A percentile compares a stretch with the other conserved stretches of the same genome.
Conservation (phyloP, 2,329 filamentous ascomycete species). For the Curvularia lunata region DNA sequence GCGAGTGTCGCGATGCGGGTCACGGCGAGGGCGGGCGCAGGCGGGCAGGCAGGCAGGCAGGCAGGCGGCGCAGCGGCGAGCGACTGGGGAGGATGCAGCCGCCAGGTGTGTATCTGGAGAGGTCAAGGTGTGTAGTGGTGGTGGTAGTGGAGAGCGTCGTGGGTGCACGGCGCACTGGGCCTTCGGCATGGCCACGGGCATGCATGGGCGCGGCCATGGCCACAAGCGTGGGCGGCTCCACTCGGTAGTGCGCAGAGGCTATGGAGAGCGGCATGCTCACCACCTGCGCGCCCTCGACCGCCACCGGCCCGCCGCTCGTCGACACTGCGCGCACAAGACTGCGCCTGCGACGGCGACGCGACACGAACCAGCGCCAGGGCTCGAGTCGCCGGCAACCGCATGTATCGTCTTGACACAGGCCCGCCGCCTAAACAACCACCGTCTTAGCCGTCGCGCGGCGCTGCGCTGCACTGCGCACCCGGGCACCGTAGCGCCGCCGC, state of each 20-base stretch:
- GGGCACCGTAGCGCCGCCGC: conserved; percentile 2
- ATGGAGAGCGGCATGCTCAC: conserved; percentile 18
- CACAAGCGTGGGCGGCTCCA: conserved; percentile 13
- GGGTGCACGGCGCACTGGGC: too few species aligned
- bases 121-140: too few species aligned
- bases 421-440: conserved; percentile 3
- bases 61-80: background rate
- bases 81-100: background rate
- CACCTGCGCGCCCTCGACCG: too few species aligned
- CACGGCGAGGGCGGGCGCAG: background rate
- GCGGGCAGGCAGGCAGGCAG: background rate
- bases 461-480: conserved; percentile 4
- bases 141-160: background rate
- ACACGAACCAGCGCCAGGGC: too few species aligned
- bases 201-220: background rate
- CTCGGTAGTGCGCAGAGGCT: background rate
- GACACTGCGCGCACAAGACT: too few species aligned
- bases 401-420: background rate
- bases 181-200: background rate
- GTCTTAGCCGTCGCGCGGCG: conserved; percentile 11
- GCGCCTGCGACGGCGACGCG: too few species aligned
- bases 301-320: too few species aligned
- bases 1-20: background rate
- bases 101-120: background rate
- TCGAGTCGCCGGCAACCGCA: background rate